Evolutionary conservation across 176 grass and related monocot species (phyloP), one percentile per base, ranked within the genome.

Genomic region (Oryza coarctata): DNA sequence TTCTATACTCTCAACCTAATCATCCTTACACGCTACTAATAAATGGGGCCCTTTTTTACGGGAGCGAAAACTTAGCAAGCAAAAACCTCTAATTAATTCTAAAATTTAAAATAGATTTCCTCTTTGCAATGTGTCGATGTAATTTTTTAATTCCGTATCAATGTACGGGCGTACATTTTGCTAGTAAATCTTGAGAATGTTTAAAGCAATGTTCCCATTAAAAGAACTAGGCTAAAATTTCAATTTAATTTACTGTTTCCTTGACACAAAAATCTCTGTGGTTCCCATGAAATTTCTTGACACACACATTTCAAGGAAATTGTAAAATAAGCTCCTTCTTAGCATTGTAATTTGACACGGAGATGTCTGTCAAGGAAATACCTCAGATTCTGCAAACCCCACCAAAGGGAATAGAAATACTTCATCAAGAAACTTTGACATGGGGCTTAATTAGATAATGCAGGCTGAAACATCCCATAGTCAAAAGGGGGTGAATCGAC

Each of bases 301-400:
- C 55, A 75, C 30, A 79, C 18, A 63, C 8, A 79, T 78, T 85
- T 13, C 84, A 81, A 69, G 29, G 27, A 12, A 73, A 76, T 50
- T 22, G 13, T 50, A 65, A 60, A 17, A 6, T 27, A 73, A 35
- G 13, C 52, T 60, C 65, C 30, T 34, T 69, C 12, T 61, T 79
- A 44, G 73, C 3, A 28, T 4, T 43, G 31, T 70, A 76, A 12
- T 43, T 71, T 12, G 3, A 44, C 65, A 82, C 22, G 12, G 65
- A 71, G 60, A 71, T 65, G 41, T 2, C 11, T 14, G 9, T 7
- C 57, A 65, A 74, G n/a, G 58, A 45, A 62, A 77, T 95, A 99
- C 96, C 96, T 99, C 32, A 99, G 71, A 87, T 95, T 99, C 70
- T 99, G 96, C 58, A 99, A 89, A 68, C 96, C 96, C 96, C 96